phyloP scores from a whole-genome alignment of 139 green algal species.

The Chlamydomonas sphaeroides region DNA sequence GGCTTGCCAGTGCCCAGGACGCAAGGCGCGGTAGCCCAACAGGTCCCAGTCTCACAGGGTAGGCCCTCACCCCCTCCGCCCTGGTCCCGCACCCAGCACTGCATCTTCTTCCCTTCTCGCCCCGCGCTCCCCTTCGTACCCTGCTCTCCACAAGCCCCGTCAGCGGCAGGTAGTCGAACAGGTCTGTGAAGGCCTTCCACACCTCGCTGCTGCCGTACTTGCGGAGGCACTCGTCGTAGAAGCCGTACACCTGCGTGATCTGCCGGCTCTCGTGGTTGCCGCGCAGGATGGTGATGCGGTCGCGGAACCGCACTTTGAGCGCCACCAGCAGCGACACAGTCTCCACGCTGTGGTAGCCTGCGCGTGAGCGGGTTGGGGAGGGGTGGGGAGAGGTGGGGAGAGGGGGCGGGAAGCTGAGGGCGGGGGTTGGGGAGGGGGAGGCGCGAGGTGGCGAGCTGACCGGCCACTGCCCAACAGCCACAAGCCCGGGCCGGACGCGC shows the following conservation, averaged over 20 bases:
- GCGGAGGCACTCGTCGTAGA: conserved; percentile 99
- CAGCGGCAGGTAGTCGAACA: conserved; percentile 99
- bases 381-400: too few species aligned
- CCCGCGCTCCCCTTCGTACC: conserved; percentile 30
- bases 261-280: conserved; percentile 99
- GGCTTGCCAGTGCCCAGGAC: too few species aligned
- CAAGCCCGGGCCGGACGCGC: too few species aligned
- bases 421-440: too few species aligned
- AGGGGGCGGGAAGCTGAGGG: too few species aligned
- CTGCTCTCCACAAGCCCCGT: conserved; percentile 95
- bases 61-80: too few species aligned
- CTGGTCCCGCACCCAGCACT: too few species aligned
- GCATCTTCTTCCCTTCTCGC: too few species aligned
- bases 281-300: conserved; percentile 97
- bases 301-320: conserved; percentile 92
- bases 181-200: conserved; percentile 98
- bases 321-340: conserved; percentile 93
- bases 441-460: too few species aligned
- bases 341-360: conserved; percentile 95
- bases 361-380: not conserved
- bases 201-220: conserved; percentile 99
- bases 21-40: too few species aligned
- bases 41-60: too few species aligned
- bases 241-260: conserved; percentile 99
- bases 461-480: too few species aligned